Conservation (phyloP, 768 basidiomycete genomes). For the Cytidiella melzeri region DNA sequence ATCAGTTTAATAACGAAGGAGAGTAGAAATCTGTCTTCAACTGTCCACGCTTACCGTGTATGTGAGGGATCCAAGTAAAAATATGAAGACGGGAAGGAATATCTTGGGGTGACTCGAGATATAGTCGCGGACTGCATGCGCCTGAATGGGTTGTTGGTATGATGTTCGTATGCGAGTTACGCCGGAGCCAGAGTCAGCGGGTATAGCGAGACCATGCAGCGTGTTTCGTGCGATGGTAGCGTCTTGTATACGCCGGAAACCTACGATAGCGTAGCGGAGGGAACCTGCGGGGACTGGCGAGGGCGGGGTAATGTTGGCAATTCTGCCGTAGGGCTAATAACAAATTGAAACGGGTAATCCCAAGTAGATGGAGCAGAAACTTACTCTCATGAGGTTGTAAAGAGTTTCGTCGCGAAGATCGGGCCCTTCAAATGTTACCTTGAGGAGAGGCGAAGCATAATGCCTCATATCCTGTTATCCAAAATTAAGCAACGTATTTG, state of each 20-base stretch:
- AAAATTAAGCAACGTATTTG: background rate
- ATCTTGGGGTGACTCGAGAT: constrained; percentile 82
- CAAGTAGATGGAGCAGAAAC: constrained; percentile 18
- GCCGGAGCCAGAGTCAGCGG: constrained; percentile 25
- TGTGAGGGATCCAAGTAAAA: constrained; percentile 83
- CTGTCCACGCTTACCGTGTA: constrained; percentile 60
- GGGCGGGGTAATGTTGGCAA: constrained; percentile 59
- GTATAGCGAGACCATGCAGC: constrained; percentile 48
- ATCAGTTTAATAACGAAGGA: background rate
- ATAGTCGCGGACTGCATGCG: constrained; percentile 70
- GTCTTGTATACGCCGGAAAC: constrained; percentile 55
- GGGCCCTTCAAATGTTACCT: constrained; percentile 84
- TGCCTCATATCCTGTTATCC: constrained; percentile 71
- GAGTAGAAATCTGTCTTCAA: background rate
- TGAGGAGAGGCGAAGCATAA: constrained; percentile 67
- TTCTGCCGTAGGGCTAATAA: constrained; percentile 73
- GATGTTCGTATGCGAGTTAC: constrained; percentile 44
- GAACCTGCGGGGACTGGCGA: constrained; percentile 57
- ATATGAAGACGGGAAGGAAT: constrained; percentile 72
- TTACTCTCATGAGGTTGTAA: constrained; percentile 72
- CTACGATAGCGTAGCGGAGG: constrained; percentile 58
- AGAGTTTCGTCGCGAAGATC: constrained; percentile 77
- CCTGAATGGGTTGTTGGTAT: constrained; percentile 62
- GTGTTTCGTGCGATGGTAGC: constrained; percentile 83
- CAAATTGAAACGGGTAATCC: constrained; percentile 1